A percentile compares a stretch with the other conserved stretches of the same genome.
These are phyloP conservation scores for Aspergillus cavernicola DNA, from an alignment of 495 filamentous ascomycete species.

Conservation along the genomic window DNA sequence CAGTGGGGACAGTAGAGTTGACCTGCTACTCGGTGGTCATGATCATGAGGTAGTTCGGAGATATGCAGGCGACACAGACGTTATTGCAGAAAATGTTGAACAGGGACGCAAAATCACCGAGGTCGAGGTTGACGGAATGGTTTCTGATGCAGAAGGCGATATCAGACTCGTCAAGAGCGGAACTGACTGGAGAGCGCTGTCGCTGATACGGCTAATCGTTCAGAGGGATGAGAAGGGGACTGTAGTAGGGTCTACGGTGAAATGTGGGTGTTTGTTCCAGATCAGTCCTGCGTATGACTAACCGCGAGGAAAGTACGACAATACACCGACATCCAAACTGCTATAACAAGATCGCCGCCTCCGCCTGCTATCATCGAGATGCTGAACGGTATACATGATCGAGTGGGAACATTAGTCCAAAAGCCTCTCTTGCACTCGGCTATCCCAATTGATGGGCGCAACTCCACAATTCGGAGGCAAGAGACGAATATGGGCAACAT, in stretches of 20 bases:
- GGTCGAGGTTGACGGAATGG: background rate
- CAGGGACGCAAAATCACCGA: background rate
- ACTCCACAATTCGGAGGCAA: background rate
- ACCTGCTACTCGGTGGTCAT: background rate
- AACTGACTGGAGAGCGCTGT: background rate
- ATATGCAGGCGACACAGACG: background rate
- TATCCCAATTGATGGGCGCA: background rate
- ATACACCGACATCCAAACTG: constrained; percentile 4
- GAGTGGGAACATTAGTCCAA: background rate
- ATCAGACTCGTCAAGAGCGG: constrained; percentile 5
- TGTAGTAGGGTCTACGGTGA: background rate
- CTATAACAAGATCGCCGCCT: background rate
- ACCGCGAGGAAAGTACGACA: constrained; percentile 1
- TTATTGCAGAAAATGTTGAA: background rate
- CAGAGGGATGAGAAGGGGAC: background rate
- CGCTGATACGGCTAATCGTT: background rate
- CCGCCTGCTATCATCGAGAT: background rate
- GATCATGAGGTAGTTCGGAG: background rate
- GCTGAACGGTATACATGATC: background rate
- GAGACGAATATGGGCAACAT: constrained; percentile 5
- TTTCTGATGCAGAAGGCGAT: background rate
- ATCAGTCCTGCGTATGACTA: background rate
- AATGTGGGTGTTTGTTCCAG: background rate
- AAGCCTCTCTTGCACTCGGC: background rate
- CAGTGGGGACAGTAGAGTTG: background rate